Evolutionary conservation across 768 basidiomycete genomes (phyloP).

Genomic region (Lactarius deliciosus): DNA sequence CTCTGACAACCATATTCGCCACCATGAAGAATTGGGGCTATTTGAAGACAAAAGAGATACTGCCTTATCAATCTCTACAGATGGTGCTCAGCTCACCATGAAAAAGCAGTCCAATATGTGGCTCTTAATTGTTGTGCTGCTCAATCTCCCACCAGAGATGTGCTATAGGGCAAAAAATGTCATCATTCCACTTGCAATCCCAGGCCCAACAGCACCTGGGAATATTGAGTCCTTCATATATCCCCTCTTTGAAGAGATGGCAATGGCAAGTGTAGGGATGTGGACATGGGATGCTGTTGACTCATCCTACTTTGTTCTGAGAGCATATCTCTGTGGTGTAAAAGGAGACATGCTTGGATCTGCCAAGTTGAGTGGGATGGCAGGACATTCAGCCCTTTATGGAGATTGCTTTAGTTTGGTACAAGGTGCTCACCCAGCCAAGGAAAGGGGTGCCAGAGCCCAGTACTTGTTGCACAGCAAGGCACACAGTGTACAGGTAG

Average conservation of each 20-base stretch:
- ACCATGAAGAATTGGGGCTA: too few species aligned
- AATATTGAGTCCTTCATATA: constrained; percentile 7
- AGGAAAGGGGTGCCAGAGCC: background rate
- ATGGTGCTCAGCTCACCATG: too few species aligned
- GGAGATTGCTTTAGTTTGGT: constrained; percentile 36
- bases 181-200: too few species aligned
- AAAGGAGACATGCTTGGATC: constrained; percentile 40
- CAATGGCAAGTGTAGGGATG: background rate
- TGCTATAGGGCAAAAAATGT: too few species aligned
- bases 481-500: too few species aligned
- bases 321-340: constrained; percentile 30
- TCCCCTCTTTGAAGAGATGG: constrained; percentile 2
- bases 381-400: constrained; percentile 22
- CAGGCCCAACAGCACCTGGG: background rate
- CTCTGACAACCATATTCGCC: too few species aligned
- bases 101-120: too few species aligned
- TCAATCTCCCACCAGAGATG: too few species aligned
- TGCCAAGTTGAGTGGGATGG: constrained; percentile 31
- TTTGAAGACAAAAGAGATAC: too few species aligned
- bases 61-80: too few species aligned
- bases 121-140: too few species aligned
- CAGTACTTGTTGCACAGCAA: too few species aligned
- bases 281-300: constrained; percentile 6
- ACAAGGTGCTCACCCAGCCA: background rate
- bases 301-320: constrained; percentile 6